phyloP scores from a whole-genome alignment of 495 filamentous ascomycete species.

The Daldinia decipiens region DNA sequence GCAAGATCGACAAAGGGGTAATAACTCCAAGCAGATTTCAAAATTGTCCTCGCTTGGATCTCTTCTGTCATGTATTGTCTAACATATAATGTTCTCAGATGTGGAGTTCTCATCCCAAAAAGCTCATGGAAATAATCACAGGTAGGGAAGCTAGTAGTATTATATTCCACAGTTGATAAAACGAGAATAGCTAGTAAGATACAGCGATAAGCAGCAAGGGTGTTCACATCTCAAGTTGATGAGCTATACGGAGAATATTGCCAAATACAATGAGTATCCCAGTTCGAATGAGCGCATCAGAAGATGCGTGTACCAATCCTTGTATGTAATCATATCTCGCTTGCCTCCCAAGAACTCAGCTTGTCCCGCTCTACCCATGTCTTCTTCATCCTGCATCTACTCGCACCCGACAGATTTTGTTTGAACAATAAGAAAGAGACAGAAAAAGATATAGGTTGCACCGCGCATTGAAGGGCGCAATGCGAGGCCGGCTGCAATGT shows the following conservation, averaged over 20 bases:
- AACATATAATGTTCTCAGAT: background rate
- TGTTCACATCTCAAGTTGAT: background rate
- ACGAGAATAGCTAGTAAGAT: background rate
- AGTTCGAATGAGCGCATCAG: background rate
- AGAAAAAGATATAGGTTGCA: conserved; percentile 6
- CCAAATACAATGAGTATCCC: background rate
- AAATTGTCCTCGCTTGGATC: too few species aligned
- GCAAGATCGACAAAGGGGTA: too few species aligned
- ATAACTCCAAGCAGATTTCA: too few species aligned
- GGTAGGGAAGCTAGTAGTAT: background rate
- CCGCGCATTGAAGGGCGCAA: background rate
- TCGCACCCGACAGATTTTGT: conserved; percentile 21
- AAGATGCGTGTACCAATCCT: background rate
- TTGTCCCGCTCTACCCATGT: conserved; percentile 19
- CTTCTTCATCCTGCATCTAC: conserved; percentile 14
- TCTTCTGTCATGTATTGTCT: background rate
- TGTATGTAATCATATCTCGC: conserved; percentile 21
- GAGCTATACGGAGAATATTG: background rate
- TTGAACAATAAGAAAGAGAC: conserved; percentile 14
- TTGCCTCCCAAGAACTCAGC: conserved; percentile 16
- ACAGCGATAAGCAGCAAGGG: background rate
- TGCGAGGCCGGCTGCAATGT: conserved; percentile 3
- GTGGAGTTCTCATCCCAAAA: background rate
- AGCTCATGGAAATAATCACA: background rate
- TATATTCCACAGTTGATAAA: background rate